Base-by-base conservation (phyloP, 192 early-diverging fungal genomes). In the Funneliformis geosporum region DNA sequence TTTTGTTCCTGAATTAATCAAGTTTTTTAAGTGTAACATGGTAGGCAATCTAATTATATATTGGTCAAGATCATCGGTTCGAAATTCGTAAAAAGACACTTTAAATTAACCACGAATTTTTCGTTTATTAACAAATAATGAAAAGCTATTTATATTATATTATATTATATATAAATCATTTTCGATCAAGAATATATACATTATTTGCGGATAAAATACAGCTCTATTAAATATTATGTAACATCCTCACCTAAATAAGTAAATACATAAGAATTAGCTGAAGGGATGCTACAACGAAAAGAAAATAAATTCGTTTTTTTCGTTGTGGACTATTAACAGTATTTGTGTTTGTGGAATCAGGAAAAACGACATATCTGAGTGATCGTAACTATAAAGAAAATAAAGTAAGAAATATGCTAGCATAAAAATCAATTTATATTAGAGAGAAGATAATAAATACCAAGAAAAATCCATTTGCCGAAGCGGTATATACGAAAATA, bases 381-480 rank as follows among this genome's bases (percentile, higher is more conserved):
- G 93, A 94, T 66, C 94, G 86, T 77, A 95, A 85, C 89, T 90
- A 79, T 46, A 44, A 79, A 46, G 11, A 65, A 74, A 18, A 60
- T 12, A 16, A 73, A 21, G 8, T 14, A 25, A 42, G 16, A 60
- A 38, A 18, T 43, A 78, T 14, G 11, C n/a, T 46, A 8, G 21
- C 33, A 33, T 43, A 55, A 38, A 23, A 39, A 44, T 11, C 33
- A 43, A 42, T 43, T 68, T 28, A 38, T n/a, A 75, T 27, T 33
- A 38, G 42, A n/a, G 28, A 73, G 46, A 64, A 72, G n/a, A 60
- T 16, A 23, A 59, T 23, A 23, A 84, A 82, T 91, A 95, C 94
- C 87, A 96, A 90, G 78, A 96, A 98, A 85, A 98, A 97, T 27
- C 94, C 95, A 81, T 92, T 89, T 21, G 91, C 90, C 23, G 95